phyloP scores from a whole-genome alignment of 805 yeast species.

The Ascoidea tarda region DNA sequence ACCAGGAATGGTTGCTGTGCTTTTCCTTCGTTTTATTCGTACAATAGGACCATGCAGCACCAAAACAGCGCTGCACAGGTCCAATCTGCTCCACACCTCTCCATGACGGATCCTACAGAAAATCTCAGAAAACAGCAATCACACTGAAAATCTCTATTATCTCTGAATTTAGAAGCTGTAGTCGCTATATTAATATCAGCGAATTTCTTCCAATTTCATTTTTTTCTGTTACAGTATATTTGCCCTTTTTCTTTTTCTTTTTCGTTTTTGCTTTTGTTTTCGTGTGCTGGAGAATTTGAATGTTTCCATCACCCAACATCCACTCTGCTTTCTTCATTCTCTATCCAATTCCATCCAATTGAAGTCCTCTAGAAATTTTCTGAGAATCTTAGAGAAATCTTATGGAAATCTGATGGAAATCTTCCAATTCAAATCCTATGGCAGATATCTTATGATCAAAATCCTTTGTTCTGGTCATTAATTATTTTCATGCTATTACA shows the following conservation, averaged over 20 bases:
- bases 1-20: no score
- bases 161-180: constrained; percentile 12
- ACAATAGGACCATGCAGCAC: no score
- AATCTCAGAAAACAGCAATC: constrained; percentile 7
- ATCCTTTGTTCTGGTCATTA: neutral
- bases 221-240: neutral
- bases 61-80: no score
- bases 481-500: no score
- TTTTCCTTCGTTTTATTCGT: no score
- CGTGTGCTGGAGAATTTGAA: neutral
- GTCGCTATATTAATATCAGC: neutral
- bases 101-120: neutral
- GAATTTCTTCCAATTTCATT: neutral
- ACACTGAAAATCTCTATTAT: constrained; percentile 11
- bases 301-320: neutral
- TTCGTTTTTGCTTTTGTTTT: neutral
- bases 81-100: neutral
- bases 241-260: neutral
- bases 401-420: neutral
- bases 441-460: neutral
- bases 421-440: neutral
- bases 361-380: neutral
- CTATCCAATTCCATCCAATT: neutral
- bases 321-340: neutral
- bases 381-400: neutral